Conservation (phyloP, 169 alveolate genomes). For the Eimeria acervulina region DNA sequence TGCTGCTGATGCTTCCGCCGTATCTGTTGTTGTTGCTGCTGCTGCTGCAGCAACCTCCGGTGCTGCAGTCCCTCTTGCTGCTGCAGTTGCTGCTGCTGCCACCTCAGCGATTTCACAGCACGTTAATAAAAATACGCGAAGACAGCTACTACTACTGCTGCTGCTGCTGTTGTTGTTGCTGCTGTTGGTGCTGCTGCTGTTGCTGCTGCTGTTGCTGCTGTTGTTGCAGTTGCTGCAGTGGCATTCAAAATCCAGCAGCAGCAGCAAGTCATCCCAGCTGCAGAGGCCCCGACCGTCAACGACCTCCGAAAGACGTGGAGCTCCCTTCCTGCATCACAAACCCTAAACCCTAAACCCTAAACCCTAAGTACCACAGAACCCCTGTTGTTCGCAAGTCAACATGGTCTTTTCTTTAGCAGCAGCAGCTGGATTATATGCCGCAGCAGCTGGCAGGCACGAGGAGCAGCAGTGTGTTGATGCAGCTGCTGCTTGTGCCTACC, state of each 20-base stretch:
- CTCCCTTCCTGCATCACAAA: conserved; percentile 25
- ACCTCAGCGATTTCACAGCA: background rate
- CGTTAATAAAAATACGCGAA: background rate
- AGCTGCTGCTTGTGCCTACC: conserved; percentile 9
- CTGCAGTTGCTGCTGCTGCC: conserved; percentile 9
- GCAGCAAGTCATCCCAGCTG: conserved; percentile 67
- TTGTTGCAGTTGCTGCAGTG: conserved; percentile 69
- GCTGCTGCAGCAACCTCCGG: background rate
- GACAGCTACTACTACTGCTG: background rate
- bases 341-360: conserved; percentile 9
- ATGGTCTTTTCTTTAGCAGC: no score
- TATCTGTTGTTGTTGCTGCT: background rate
- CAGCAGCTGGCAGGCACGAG: background rate
- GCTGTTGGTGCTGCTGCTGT: conserved; percentile 50
- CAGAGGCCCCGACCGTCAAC: conserved; percentile 53
- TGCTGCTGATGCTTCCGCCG: background rate
- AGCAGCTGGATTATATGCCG: background rate
- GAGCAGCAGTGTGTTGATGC: background rate
- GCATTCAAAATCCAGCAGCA: conserved; percentile 67
- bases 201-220: conserved; percentile 55
- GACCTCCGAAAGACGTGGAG: conserved; percentile 38
- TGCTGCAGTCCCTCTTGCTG: conserved; percentile 37
- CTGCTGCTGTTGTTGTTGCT: background rate
- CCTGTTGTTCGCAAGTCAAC: no score
- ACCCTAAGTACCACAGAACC: background rate